phyloP scores from a whole-genome alignment of 2,329 filamentous ascomycete genomes.

The Fusarium brachygibbosum region DNA sequence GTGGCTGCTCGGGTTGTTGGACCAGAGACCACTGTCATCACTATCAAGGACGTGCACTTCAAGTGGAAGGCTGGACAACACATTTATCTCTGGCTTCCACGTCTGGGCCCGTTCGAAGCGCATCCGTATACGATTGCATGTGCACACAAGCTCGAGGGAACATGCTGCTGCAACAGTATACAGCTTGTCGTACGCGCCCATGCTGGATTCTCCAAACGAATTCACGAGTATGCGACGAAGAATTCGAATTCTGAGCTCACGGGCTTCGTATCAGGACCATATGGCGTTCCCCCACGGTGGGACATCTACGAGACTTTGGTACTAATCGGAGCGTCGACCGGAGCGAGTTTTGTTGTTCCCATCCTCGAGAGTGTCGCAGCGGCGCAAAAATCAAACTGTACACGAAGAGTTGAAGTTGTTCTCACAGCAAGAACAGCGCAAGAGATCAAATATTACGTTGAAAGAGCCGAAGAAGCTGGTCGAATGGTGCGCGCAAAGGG shows the following conservation, averaged over 20 bases:
- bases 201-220: constrained; percentile 67
- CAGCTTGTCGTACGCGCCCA: constrained; percentile 71
- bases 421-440: constrained; percentile 65
- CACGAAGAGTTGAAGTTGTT: constrained; percentile 66
- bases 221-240: constrained; percentile 63
- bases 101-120: constrained; percentile 66
- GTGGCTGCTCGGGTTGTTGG: constrained; percentile 64
- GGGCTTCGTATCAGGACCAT: constrained; percentile 68
- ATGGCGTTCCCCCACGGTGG: constrained; percentile 68
- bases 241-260: constrained; percentile 50
- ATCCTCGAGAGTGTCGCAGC: constrained; percentile 69
- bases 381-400: constrained; percentile 59
- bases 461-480: constrained; percentile 61
- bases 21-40: constrained; percentile 67
- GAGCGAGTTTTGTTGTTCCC: constrained; percentile 72
- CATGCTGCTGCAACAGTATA: constrained; percentile 70
- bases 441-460: constrained; percentile 69
- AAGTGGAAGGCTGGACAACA: constrained; percentile 72
- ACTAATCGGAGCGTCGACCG: constrained; percentile 72
- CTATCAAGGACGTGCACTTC: constrained; percentile 71
- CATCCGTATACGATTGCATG: constrained; percentile 74
- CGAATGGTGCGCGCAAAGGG: constrained; percentile 58
- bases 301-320: constrained; percentile 71
- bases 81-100: constrained; percentile 71
- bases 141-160: constrained; percentile 63